A percentile compares a stretch with the other conserved stretches of the same genome.
Evolutionary conservation across 2,329 filamentous ascomycete genomes (phyloP).

Genomic region (Beauveria pseudobassiana): DNA sequence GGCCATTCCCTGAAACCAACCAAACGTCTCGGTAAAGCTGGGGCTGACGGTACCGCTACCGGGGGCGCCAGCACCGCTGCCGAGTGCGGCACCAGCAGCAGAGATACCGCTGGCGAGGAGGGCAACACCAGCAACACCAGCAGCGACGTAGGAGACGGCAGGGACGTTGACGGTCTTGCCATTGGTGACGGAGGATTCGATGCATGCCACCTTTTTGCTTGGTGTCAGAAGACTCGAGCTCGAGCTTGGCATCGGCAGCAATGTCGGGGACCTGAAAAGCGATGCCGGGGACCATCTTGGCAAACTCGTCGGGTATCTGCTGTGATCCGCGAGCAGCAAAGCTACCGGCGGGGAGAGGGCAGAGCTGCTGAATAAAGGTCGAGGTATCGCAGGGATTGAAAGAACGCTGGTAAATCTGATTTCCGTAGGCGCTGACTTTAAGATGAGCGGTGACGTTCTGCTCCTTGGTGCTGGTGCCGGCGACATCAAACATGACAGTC

Average conservation of each 20-base stretch:
- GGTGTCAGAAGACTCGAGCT: conserved; percentile 57
- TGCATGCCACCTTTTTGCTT: conserved; percentile 66
- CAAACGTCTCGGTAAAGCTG: conserved; percentile 75
- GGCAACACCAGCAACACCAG: conserved; percentile 77
- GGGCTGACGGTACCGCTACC: conserved; percentile 64
- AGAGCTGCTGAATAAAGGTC: conserved; percentile 66
- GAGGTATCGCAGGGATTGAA: conserved; percentile 74
- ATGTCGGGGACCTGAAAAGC: conserved; percentile 90
- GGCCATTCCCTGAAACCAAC: conserved; percentile 89
- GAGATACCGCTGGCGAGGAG: conserved; percentile 65
- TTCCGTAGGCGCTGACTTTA: conserved; percentile 77
- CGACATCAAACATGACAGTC: conserved; percentile 70
- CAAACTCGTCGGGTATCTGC: conserved; percentile 62
- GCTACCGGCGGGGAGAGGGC: conserved; percentile 69
- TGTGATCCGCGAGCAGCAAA: conserved; percentile 70
- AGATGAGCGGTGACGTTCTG: conserved; percentile 77
- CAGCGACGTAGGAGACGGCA: conserved; percentile 76
- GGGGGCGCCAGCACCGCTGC: conserved; percentile 49
- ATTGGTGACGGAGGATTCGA: conserved; percentile 74
- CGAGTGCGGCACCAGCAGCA: conserved; percentile 55
- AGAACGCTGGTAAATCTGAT: conserved; percentile 64
- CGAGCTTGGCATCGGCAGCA: conserved; percentile 72
- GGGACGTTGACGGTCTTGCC: conserved; percentile 72
- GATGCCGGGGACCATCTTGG: conserved; percentile 73
- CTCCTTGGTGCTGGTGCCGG: conserved; percentile 62